A percentile compares a stretch with the other conserved stretches of the same genome.
Evolutionary conservation across 352 stramenopile genomes (phyloP).

Genomic region (Globisporangium spinosum): DNA sequence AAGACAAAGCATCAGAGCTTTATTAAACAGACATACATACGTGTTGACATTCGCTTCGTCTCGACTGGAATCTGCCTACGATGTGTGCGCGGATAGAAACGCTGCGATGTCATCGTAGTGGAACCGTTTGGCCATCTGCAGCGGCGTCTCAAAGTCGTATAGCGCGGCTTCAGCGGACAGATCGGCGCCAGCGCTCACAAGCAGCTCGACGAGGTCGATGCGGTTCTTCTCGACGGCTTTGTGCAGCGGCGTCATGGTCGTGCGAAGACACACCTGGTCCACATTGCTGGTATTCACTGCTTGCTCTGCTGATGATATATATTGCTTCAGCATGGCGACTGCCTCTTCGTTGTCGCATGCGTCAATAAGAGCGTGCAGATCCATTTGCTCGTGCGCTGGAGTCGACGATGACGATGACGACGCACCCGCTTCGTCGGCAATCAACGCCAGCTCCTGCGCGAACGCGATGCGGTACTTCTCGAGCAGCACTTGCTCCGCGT

Average conservation of each 20-base stretch:
- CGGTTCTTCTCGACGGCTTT: conserved; percentile 63
- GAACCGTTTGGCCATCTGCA: conserved; percentile 60
- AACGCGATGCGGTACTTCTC: conserved; percentile 54
- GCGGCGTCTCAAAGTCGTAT: conserved; percentile 58
- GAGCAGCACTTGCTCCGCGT: conserved; percentile 52
- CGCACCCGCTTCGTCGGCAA: conserved; percentile 8
- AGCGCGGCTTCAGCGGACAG: conserved; percentile 34
- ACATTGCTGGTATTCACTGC: conserved; percentile 20
- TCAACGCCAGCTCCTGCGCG: conserved; percentile 29
- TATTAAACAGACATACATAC: not conserved
- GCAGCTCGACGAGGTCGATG: conserved; percentile 41
- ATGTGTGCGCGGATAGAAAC: conserved; percentile 16
- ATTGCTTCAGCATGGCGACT: conserved; percentile 12
- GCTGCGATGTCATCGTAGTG: conserved; percentile 38
- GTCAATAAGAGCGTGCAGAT: conserved; percentile 46
- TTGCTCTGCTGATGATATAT: conserved; percentile 1
- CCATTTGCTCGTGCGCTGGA: conserved; percentile 11
- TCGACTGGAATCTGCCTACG: not conserved
- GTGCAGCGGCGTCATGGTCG: conserved; percentile 61
- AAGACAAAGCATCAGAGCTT: not conserved
- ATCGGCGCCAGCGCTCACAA: conserved; percentile 43
- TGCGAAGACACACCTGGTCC: conserved; percentile 43
- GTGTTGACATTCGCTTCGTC: not conserved
- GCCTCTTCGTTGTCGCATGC: conserved; percentile 20
- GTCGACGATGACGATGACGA: not conserved